These are phyloP conservation scores for Phytopythium ostracodes DNA, from an alignment of 352 stramenopile genomes.

Conservation along the genomic window DNA sequence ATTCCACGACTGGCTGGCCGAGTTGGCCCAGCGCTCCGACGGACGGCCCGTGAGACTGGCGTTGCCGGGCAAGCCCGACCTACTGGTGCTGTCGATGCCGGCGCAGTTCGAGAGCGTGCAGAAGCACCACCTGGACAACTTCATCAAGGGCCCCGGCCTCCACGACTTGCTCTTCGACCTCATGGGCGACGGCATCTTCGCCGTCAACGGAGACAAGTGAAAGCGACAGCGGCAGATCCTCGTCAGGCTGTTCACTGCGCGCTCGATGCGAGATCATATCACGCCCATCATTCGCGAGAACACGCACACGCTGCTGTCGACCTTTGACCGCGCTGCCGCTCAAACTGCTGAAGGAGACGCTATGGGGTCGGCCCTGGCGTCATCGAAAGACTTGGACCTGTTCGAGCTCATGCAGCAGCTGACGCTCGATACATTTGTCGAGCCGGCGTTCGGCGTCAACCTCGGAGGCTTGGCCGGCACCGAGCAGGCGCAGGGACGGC, in stretches of 20 bases:
- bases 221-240: conserved; percentile 59
- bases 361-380: not conserved
- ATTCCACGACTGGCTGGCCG: conserved; percentile 39
- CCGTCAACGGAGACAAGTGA: conserved; percentile 52
- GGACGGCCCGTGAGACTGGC: conserved; percentile 9
- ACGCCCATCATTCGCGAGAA: conserved; percentile 17
- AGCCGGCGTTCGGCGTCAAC: conserved; percentile 50
- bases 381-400: conserved; percentile 7
- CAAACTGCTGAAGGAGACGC: not conserved
- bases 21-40: conserved; percentile 7
- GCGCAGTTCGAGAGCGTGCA: conserved; percentile 36
- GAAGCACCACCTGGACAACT: conserved; percentile 53
- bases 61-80: conserved; percentile 14
- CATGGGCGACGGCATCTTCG: conserved; percentile 58
- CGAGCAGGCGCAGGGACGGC: not conserved
- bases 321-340: conserved; percentile 5
- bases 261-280: conserved; percentile 28
- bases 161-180: conserved; percentile 32
- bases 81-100: conserved; percentile 15
- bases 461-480: conserved; percentile 13
- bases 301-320: conserved; percentile 7
- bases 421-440: conserved; percentile 46
- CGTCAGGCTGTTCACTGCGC: conserved; percentile 75
- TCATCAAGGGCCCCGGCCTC: conserved; percentile 50
- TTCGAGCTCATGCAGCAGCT: conserved; percentile 21